These are phyloP conservation scores for Olyra latifolia DNA, from an alignment of 176 grass and related monocot species.

Conservation along the genomic window DNA sequence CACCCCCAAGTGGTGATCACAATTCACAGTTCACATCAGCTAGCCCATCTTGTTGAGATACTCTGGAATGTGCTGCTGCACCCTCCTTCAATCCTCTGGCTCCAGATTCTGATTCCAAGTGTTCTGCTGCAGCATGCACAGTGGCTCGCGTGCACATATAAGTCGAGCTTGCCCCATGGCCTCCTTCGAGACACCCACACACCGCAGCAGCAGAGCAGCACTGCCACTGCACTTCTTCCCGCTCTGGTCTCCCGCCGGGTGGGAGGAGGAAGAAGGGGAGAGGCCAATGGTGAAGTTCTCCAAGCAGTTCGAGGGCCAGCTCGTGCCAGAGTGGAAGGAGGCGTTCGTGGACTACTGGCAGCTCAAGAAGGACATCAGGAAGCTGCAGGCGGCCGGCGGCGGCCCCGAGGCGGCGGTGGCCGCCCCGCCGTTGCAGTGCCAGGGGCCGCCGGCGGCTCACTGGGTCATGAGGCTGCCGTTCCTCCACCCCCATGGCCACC, in stretches of 20 bases:
- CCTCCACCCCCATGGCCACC: slow-evolving; percentile 55
- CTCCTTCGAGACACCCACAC: slow-evolving; percentile 27
- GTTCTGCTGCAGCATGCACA: not conserved
- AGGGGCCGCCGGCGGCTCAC: slow-evolving; percentile 23
- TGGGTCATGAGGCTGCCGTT: slow-evolving; percentile 62
- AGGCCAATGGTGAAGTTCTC: slow-evolving; percentile 92
- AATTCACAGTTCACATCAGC: slow-evolving; percentile 18
- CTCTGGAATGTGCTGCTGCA: slow-evolving; percentile 73
- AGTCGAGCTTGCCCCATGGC: slow-evolving; percentile 32
- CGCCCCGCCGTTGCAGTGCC: not conserved
- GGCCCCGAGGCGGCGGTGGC: not conserved
- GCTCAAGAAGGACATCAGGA: slow-evolving; percentile 92
- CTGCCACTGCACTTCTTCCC: slow-evolving; percentile 19
- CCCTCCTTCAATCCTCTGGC: slow-evolving; percentile 35
- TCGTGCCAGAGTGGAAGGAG: slow-evolving; percentile 98
- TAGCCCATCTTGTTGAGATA: slow-evolving; percentile 39
- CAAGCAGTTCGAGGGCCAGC: slow-evolving; percentile 90
- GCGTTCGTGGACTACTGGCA: slow-evolving; percentile 95
- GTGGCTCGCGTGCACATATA: slow-evolving; percentile 64
- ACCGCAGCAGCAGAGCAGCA: not conserved
- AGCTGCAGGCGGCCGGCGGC: slow-evolving; percentile 42
- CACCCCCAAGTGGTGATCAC: slow-evolving; percentile 36
- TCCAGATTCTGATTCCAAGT: slow-evolving; percentile 49
- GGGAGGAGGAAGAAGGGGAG: not conserved
- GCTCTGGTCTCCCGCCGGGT: not conserved